Evolutionary conservation across 331 rosid genomes (phyloP).

Genomic region (Quercus phellos): DNA sequence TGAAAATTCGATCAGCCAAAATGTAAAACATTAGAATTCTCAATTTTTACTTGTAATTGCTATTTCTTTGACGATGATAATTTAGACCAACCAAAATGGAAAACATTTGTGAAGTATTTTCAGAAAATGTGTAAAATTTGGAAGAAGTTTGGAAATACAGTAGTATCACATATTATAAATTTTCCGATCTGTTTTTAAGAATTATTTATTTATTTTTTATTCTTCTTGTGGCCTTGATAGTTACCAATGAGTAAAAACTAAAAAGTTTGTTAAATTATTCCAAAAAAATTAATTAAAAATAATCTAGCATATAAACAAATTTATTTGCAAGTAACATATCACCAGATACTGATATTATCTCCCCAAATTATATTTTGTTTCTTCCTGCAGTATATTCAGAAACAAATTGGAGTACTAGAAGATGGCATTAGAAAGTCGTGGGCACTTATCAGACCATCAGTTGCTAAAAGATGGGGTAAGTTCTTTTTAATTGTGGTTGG

Average conservation of each 20-base stretch:
- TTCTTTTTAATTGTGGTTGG: not conserved
- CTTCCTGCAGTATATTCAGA: conserved; percentile 46
- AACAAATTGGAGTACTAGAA: conserved; percentile 40
- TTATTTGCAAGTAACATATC: not conserved
- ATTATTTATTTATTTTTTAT: not conserved
- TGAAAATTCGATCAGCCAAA: not conserved
- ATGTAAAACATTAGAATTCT: not conserved
- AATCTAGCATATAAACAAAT: not conserved
- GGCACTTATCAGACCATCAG: conserved; percentile 29
- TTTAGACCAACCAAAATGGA: not conserved
- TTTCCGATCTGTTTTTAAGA: not conserved
- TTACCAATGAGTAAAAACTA: too few species aligned
- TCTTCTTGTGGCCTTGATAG: not conserved
- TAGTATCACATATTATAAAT: not conserved
- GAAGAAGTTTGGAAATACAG: not conserved
- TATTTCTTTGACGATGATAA: not conserved
- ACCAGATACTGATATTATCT: not conserved
- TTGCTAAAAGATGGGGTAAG: conserved; percentile 27
- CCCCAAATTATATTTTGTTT: not conserved
- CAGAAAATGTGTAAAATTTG: not conserved
- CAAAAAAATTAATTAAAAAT: not conserved
- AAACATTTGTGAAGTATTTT: not conserved
- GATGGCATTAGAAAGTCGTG: conserved; percentile 49
- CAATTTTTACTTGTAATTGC: not conserved
- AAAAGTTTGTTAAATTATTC: not conserved